Evolutionary conservation across 202 grass and related monocot genomes (phyloP), one percentile per base, ranked within the genome.

Genomic region (Dendrocalamus latiflorus): DNA sequence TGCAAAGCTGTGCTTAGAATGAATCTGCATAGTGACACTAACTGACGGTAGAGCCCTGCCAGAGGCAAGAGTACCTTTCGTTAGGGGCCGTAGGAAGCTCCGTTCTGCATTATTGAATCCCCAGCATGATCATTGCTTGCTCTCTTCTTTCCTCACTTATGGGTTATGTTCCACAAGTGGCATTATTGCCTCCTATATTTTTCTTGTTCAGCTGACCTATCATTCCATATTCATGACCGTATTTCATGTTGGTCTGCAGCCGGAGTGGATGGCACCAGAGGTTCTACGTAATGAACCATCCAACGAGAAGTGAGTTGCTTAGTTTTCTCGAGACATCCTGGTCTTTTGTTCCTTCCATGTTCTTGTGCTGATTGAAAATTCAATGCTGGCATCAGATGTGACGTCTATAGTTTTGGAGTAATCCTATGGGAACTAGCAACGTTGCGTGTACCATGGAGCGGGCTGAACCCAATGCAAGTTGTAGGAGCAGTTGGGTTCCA

Each of bases 381-480:
- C n/a, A n/a, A n/a, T n/a, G n/a, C n/a, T n/a, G n/a, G n/a, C n/a
- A n/a, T n/a, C n/a, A n/a, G n/a, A n/a, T n/a, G n/a, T n/a, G n/a
- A n/a, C n/a, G n/a, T n/a, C n/a, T n/a, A n/a, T n/a, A n/a, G n/a
- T n/a, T n/a, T n/a, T n/a, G n/a, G n/a, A n/a, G n/a, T n/a, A n/a
- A n/a, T n/a, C n/a, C n/a, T n/a, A n/a, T n/a, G n/a, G n/a, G n/a
- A n/a, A n/a, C n/a, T n/a, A n/a, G n/a, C n/a, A n/a, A n/a, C 93
- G 25, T 75, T 95, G 91, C 83, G 78, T 39, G 92, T 93, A 63
- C 96, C 96, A 72, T 99, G 96, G 96, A 92, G 93, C 22, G 93
- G 93, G 9, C 86, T 99, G 76, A 99, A 99, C 68, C 91, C 96
- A 76, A 99, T 95, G 96, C 96, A 99, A 90, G 96, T 99, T 68